Percentiles rank a stretch among this genome's conserved stretches.
These are phyloP conservation scores for Atkinsonella texensis DNA, from an alignment of 2,329 filamentous ascomycete genomes.

Conservation along the genomic window DNA sequence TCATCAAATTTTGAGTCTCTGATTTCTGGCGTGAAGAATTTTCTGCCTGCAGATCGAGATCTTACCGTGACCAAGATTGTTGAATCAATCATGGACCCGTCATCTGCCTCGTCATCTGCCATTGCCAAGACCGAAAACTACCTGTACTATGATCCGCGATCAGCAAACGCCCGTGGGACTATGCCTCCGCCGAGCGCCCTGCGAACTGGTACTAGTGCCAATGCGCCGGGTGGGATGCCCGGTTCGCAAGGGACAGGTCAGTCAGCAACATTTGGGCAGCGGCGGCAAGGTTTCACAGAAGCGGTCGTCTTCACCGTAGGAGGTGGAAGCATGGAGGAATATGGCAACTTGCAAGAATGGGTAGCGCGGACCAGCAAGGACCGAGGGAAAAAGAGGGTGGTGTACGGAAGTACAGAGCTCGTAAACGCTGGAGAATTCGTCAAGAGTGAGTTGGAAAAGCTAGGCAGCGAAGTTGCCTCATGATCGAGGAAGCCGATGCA, in stretches of 20 bases:
- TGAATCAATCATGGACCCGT: constrained; percentile 94
- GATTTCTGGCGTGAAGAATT: constrained; percentile 94
- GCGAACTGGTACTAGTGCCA: constrained; percentile 29
- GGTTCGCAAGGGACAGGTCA: constrained; percentile 48
- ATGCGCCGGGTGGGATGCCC: constrained; percentile 36
- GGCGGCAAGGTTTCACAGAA: constrained; percentile 79
- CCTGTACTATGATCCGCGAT: constrained; percentile 92
- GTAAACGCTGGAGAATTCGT: constrained; percentile 59
- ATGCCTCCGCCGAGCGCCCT: constrained; percentile 67
- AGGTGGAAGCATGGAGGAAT: constrained; percentile 97
- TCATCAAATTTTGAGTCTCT: constrained; percentile 83
- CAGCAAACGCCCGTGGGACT: constrained; percentile 81
- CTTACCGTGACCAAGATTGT: constrained; percentile 96
- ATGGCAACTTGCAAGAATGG: constrained; percentile 96
- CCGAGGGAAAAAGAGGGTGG: constrained; percentile 63
- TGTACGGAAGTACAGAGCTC: constrained; percentile 88
- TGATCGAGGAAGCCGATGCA: constrained; percentile 8
- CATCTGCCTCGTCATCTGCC: constrained; percentile 76
- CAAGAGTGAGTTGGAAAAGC: constrained; percentile 46
- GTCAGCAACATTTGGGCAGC: constrained; percentile 77
- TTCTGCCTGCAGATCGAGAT: constrained; percentile 91
- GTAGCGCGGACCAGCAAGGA: constrained; percentile 62
- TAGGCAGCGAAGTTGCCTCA: constrained; percentile 44
- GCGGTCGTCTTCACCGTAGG: constrained; percentile 92
- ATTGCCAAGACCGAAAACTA: constrained; percentile 96